Conservation (phyloP, 768 basidiomycete species). For the Kondoa malvinella region DNA sequence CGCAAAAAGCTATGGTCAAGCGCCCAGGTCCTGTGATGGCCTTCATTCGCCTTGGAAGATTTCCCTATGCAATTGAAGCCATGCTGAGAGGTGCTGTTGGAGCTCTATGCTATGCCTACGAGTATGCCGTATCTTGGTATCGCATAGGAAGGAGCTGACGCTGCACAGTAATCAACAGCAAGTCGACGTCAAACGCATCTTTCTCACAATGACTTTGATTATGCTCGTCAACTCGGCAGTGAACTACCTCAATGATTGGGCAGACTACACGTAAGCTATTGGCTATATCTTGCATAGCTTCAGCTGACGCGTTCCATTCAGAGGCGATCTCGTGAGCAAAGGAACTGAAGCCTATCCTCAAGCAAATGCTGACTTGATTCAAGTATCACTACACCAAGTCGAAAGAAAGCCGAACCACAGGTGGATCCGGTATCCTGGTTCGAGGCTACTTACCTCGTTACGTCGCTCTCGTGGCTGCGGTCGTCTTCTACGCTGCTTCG, state of each 20-base stretch:
- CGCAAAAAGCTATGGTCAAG: no score
- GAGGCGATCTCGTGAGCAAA: neutral
- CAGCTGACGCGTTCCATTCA: neutral
- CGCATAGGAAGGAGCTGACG: neutral
- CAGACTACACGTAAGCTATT: neutral
- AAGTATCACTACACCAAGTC: neutral
- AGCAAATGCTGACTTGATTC: no score
- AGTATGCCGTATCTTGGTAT: neutral
- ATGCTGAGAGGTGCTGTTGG: neutral
- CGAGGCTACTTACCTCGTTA: neutral
- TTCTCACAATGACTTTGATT: neutral
- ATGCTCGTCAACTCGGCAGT: neutral
- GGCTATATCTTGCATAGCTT: neutral
- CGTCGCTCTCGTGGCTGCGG: neutral
- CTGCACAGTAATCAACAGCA: neutral
- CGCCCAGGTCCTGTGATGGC: no score
- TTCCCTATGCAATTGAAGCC: neutral
- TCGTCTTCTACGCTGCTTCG: neutral
- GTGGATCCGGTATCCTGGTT: neutral
- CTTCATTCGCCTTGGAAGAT: neutral
- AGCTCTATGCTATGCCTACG: neutral
- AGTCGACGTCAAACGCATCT: neutral
- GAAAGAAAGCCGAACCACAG: neutral
- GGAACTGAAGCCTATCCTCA: no score
- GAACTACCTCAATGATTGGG: neutral